Conservation (phyloP, 768 basidiomycete genomes). For the Lactifluus pinguis region DNA sequence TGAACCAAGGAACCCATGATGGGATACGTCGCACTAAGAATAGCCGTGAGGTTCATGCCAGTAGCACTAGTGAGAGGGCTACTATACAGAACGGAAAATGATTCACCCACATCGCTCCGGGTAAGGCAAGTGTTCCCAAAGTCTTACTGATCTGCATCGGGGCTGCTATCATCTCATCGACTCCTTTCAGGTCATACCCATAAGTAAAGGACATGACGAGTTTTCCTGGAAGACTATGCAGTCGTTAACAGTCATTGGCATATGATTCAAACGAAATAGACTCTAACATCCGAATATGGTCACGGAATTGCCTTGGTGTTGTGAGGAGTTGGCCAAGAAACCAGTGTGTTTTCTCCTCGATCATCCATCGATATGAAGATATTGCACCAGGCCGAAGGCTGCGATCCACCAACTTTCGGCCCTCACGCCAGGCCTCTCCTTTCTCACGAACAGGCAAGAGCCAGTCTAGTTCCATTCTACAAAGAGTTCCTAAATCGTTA, state of each 20-base stretch:
- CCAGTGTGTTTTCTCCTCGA: not conserved
- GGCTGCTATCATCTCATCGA: not conserved
- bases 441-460: not conserved
- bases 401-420: not conserved
- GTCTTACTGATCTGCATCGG: not conserved
- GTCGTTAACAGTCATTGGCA: not conserved
- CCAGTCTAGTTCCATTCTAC: not conserved
- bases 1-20: too few species aligned
- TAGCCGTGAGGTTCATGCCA: not conserved
- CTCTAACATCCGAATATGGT: not conserved
- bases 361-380: not conserved
- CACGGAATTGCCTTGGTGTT: not conserved
- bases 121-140: not conserved
- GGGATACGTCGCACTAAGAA: conserved; percentile 3
- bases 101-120: too few species aligned
- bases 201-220: not conserved
- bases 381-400: too few species aligned
- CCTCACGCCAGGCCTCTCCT: not conserved
- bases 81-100: conserved; percentile 5
- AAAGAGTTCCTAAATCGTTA: too few species aligned
- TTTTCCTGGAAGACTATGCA: not conserved
- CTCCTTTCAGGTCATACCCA: conserved; percentile 1
- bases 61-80: not conserved
- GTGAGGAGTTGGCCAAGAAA: not conserved
- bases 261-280: not conserved